Percentiles rank a stretch among this genome's conserved stretches.
Conservation (phyloP, 1,284 basidiomycete species). For the Leucoagaricus sp. region DNA sequence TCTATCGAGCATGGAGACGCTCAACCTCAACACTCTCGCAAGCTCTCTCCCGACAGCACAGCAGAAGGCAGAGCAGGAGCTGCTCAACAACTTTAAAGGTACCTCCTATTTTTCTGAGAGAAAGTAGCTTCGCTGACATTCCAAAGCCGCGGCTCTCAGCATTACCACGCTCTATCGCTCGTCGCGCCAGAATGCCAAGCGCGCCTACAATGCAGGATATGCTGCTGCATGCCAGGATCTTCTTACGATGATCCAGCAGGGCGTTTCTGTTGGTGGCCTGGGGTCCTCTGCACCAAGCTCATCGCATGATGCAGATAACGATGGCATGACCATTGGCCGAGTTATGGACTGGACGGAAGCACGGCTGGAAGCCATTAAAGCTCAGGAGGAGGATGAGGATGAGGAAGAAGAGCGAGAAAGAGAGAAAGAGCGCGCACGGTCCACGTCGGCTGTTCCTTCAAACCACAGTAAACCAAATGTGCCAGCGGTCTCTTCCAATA, state of each 20-base stretch:
- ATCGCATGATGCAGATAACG: slow-evolving; percentile 37
- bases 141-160: slow-evolving; percentile 71
- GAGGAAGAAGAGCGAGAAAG: slow-evolving; percentile 71
- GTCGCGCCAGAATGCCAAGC: slow-evolving; percentile 69
- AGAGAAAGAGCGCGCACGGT: slow-evolving; percentile 38
- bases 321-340: slow-evolving; percentile 68
- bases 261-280: slow-evolving; percentile 60
- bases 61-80: slow-evolving; percentile 73
- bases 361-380: slow-evolving; percentile 66
- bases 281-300: slow-evolving; percentile 36
- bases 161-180: slow-evolving; percentile 82
- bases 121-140: slow-evolving; percentile 17
- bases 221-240: slow-evolving; percentile 75
- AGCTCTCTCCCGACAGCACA: slow-evolving; percentile 66
- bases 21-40: slow-evolving; percentile 74
- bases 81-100: slow-evolving; percentile 83
- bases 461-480: slow-evolving; percentile 17
- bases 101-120: slow-evolving; percentile 16
- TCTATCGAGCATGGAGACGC: slow-evolving; percentile 50
- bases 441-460: slow-evolving; percentile 14
- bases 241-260: slow-evolving; percentile 77
- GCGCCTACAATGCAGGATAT: slow-evolving; percentile 77
- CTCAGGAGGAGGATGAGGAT: slow-evolving; percentile 74
- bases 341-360: slow-evolving; percentile 82
- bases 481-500: slow-evolving; percentile 22